Evolutionary conservation across 306 rosid genomes (phyloP), one percentile per base, ranked within the genome.

Genomic region (Myrica gale): DNA sequence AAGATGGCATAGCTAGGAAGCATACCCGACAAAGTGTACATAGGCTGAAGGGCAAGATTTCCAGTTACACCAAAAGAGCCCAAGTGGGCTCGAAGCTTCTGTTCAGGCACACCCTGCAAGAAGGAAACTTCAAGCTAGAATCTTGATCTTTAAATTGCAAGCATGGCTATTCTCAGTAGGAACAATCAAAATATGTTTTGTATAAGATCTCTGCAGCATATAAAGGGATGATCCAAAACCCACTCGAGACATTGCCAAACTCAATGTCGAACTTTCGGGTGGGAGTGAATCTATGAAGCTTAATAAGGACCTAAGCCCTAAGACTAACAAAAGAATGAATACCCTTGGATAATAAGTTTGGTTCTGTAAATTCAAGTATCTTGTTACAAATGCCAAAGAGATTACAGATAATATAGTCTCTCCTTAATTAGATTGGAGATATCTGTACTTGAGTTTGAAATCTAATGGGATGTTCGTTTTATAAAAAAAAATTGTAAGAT

Each of bases 1-100:
- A 37, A 20, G 50, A 74, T 41, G 56, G 60, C 44, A 58, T 32
- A 32, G 37, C 37, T 46, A 77, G 63, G 71, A 41, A 79, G 32
- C 17, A 80, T 87, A 95, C 99, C 99, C 73, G 99, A 96, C 82
- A 95, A 88, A 48, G 99, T 92, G 88, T 96, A 96, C 99, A 96
- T 96, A 3, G 99, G 99, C 81, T 96, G 99, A 81, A 96, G 93
- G 10, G 99, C 99, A n/a, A 96, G 99, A 85, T 92, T 96, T 87
- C 99, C 99, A 39, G 98, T 92, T 5, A 96, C 98, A 88, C 99
- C 99, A 53, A 96, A 85, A 72, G 99, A 96, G 81, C 99, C 98
- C 16, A 96, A 83, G 84, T 96, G 99, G 79, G 88, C 83, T 77
- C 99, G 89, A 60, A 96, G 99, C 89, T 96, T 96, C 84, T 96